Evolutionary conservation across 2,329 filamentous ascomycete species (phyloP).

Genomic region (Taxawa tesnikishii): DNA sequence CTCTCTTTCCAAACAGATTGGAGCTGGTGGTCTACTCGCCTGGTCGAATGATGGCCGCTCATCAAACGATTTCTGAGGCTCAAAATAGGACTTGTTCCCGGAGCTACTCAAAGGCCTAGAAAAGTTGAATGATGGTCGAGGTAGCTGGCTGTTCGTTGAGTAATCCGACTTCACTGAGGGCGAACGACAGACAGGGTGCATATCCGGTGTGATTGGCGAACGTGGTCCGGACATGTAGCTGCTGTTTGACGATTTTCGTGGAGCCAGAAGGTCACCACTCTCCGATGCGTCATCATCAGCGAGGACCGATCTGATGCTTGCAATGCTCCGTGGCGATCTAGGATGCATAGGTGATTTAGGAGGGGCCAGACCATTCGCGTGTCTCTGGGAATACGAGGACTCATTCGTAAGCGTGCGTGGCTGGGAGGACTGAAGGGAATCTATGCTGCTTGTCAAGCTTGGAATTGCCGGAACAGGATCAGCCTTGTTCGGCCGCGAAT

Average conservation of each 20-base stretch:
- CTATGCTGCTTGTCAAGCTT: constrained; percentile 20
- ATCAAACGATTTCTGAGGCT: no score
- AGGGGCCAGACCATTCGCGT: constrained; percentile 17
- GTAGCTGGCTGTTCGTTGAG: constrained; percentile 49
- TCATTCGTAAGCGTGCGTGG: constrained; percentile 28
- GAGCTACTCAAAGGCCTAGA: constrained; percentile 76
- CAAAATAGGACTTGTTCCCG: constrained; percentile 17
- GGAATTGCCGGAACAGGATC: constrained; percentile 29
- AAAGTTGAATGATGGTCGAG: constrained; percentile 79
- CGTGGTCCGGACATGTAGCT: constrained; percentile 49
- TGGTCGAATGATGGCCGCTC: not conserved
- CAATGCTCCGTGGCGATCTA: constrained; percentile 25
- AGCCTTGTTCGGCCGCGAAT: constrained; percentile 25
- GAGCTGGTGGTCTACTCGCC: no score
- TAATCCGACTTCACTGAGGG: constrained; percentile 76
- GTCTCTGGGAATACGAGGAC: constrained; percentile 18
- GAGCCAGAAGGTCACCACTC: constrained; percentile 43
- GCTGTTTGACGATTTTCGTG: constrained; percentile 67
- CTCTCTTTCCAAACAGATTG: no score
- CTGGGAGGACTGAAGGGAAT: constrained; percentile 23
- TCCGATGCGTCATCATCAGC: constrained; percentile 56
- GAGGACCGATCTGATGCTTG: constrained; percentile 34
- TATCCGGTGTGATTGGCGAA: constrained; percentile 52
- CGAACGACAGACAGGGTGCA: constrained; percentile 56
- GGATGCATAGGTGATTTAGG: constrained; percentile 25